phyloP scores from a whole-genome alignment of 164 flowering plant species.

The Kalanchoe fedtschenkoi region DNA sequence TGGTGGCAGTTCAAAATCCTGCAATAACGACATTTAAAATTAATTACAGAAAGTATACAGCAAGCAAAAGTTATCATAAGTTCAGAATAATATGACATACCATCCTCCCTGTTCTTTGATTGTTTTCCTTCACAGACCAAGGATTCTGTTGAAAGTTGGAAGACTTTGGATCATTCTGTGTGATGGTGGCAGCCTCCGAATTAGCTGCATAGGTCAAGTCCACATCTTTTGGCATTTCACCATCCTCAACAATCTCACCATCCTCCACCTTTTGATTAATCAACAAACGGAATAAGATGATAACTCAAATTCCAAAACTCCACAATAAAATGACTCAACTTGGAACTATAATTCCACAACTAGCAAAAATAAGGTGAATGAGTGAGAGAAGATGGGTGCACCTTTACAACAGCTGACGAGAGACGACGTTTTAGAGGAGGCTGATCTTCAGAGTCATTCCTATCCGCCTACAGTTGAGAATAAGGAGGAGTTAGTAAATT shows the following conservation, averaged over 20 bases:
- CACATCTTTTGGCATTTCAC: slow-evolving; percentile 17
- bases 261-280: slow-evolving; percentile 51
- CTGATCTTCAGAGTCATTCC: slow-evolving; percentile 51
- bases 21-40: background rate
- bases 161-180: slow-evolving; percentile 21
- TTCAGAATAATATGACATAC: slow-evolving; percentile 14
- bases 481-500: background rate
- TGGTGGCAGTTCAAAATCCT: slow-evolving; percentile 50
- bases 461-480: slow-evolving; percentile 42
- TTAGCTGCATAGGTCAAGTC: slow-evolving; percentile 15
- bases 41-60: too few species aligned
- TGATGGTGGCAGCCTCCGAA: slow-evolving; percentile 10
- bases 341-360: too few species aligned
- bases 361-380: background rate
- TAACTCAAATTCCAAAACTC: background rate
- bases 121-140: slow-evolving; percentile 39
- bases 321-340: background rate
- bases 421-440: slow-evolving; percentile 72
- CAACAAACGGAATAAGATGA: background rate
- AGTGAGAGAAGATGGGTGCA: too few species aligned
- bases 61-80: background rate
- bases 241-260: slow-evolving; percentile 56
- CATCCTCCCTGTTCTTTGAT: slow-evolving; percentile 28
- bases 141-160: slow-evolving; percentile 18
- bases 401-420: slow-evolving; percentile 91